Conservation (phyloP, 495 filamentous ascomycete species). For the Daldinia vernicosa region DNA sequence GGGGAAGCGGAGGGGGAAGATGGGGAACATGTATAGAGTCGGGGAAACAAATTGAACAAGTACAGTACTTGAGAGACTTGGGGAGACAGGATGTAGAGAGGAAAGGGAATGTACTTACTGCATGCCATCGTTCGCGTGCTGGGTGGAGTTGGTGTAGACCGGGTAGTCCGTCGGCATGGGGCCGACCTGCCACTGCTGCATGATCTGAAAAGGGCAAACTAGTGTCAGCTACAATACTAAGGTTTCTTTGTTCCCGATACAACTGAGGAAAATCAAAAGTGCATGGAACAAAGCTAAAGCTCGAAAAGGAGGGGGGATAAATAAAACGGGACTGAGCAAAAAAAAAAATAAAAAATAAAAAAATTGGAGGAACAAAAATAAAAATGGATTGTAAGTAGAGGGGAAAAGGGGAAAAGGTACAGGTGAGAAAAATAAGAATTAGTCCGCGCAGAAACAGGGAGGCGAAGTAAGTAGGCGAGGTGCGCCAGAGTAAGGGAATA, state of each 20-base stretch:
- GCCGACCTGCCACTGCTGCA: slow-evolving; percentile 63
- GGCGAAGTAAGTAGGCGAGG: slow-evolving; percentile 26
- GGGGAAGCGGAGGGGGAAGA: slow-evolving; percentile 18
- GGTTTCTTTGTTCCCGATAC: slow-evolving; percentile 37
- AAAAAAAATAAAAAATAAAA: slow-evolving; percentile 9
- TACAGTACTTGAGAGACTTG: slow-evolving; percentile 36
- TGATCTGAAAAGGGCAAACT: slow-evolving; percentile 53
- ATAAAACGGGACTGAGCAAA: slow-evolving; percentile 31
- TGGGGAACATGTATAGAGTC: slow-evolving; percentile 45
- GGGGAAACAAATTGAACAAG: slow-evolving; percentile 36
- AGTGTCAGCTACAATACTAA: slow-evolving; percentile 43
- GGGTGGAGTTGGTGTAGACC: slow-evolving; percentile 58
- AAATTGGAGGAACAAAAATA: slow-evolving; percentile 25
- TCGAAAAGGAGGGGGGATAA: slow-evolving; percentile 12
- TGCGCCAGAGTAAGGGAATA: slow-evolving; percentile 11
- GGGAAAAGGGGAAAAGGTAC: not conserved
- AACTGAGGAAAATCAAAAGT: slow-evolving; percentile 28
- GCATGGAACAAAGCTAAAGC: slow-evolving; percentile 27
- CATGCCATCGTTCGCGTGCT: slow-evolving; percentile 56
- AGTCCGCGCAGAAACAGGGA: slow-evolving; percentile 25
- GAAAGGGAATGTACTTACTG: slow-evolving; percentile 59
- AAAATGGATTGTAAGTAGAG: slow-evolving; percentile 2
- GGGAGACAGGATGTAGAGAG: slow-evolving; percentile 49
- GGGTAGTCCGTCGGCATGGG: slow-evolving; percentile 55
- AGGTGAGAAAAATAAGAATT: slow-evolving; percentile 27